Evolutionary conservation across 768 basidiomycete species (phyloP), one percentile per base, ranked within the genome.

Genomic region (Mycena polygramma): DNA sequence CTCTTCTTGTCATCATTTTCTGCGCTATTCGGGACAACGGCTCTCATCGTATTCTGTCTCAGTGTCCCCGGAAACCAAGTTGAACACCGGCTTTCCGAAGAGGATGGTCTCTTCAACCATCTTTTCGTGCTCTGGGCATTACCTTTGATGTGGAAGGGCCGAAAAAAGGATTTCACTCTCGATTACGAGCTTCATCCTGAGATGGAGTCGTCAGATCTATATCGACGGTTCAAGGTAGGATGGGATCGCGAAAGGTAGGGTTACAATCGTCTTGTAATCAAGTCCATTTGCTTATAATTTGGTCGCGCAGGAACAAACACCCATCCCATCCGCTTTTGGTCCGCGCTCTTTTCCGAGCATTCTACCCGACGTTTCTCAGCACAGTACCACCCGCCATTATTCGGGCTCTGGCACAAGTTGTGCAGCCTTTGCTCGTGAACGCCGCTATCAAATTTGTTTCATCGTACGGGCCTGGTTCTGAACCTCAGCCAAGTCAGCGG

Each of bases 121-220:
- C n/a, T 72, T 15, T 72, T 72, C 30, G 46, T 72, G 10, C 36
- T 72, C 14, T 72, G 70, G 70, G 65, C 66, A n/a, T 39, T 66
- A 19, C 70, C 70, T 24, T 39, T 72, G 43, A 66, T 72, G 61
- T 64, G 70, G 61, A 62, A 68, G 45, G 70, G 70, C 30, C 65
- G 65, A 9, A 62, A 57, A 49, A 22, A 22, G 20, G 52, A 66
- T 1, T 45, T 36, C 4, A 24, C 14, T 10, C 6, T 67, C 7
- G 49, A 72, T 26, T 66, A 72, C 22, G 65, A 63, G 49, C 36
- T 67, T 14, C 54, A 72, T 37, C 66, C 66, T 13, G 70, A 68
- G 22, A 66, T 67, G 63, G 66, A 63, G 14, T 72, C 65, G 9
- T 51, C 60, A 22, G 60, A 63, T 30, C 66, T 72, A 15, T 68